phyloP scores from a whole-genome alignment of 768 basidiomycete genomes.

The Termitomyces sp. region DNA sequence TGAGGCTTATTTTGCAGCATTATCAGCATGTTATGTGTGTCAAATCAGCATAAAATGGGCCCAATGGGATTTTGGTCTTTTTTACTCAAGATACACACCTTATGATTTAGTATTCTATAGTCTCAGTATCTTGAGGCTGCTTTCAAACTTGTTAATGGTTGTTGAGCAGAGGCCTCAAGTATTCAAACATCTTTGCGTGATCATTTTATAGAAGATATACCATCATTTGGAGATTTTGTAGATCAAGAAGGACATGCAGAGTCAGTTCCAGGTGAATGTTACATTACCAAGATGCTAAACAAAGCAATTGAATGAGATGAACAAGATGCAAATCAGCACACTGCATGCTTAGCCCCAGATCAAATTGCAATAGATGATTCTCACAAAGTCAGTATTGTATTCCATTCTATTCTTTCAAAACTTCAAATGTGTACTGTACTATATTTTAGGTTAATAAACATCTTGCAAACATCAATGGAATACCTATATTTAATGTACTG shows the following conservation, averaged over 20 bases:
- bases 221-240: not conserved
- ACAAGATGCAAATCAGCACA: not conserved
- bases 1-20: not conserved
- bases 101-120: not conserved
- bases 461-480: constrained; percentile 16
- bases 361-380: not conserved
- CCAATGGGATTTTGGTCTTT: not conserved
- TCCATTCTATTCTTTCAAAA: too few relatives aligned
- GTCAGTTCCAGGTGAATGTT: not conserved
- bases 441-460: constrained; percentile 23
- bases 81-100: not conserved
- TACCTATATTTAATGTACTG: constrained; percentile 15
- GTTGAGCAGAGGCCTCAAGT: too few relatives aligned
- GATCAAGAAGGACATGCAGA: not conserved
- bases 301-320: not conserved
- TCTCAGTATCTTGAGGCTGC: not conserved
- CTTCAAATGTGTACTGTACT: too few relatives aligned
- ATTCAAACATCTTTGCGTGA: not conserved
- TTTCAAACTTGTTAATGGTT: not conserved
- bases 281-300: not conserved
- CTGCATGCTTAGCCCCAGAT: not conserved
- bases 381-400: too few relatives aligned
- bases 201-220: not conserved
- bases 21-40: not conserved
- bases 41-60: not conserved